Conservation (phyloP, 345 rosid genomes). For the Euphorbia pulcherrima region DNA sequence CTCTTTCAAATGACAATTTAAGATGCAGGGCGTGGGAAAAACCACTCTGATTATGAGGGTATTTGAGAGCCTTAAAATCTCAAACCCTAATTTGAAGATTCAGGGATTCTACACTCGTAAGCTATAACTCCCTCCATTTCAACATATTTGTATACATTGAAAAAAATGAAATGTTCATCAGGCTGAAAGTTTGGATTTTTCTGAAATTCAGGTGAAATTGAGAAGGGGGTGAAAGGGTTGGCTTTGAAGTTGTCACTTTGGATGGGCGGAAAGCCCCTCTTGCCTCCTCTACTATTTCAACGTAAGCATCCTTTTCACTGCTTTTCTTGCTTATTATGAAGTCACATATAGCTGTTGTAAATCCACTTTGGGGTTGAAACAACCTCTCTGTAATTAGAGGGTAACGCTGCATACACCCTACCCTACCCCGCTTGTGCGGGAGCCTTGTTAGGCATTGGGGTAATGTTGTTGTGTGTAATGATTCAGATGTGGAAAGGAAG, state of each 20-base stretch:
- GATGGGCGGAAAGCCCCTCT: constrained; percentile 58
- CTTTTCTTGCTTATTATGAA: too few relatives aligned
- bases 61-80: constrained; percentile 43
- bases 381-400: too few relatives aligned
- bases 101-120: constrained; percentile 66
- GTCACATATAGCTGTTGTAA: too few relatives aligned
- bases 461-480: too few relatives aligned
- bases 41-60: constrained; percentile 59
- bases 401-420: too few relatives aligned
- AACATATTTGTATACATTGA: not conserved
- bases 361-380: too few relatives aligned
- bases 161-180: not conserved
- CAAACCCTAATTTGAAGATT: constrained; percentile 47
- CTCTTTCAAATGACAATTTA: not conserved
- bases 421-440: too few relatives aligned
- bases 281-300: constrained; percentile 45
- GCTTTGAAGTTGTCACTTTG: constrained; percentile 56
- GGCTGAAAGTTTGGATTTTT: not conserved
- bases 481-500: too few relatives aligned
- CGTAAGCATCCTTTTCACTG: constrained; percentile 26
- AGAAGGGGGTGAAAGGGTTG: constrained; percentile 55
- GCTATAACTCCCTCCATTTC: not conserved
- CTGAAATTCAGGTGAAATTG: constrained; percentile 39
- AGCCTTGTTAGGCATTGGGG: too few relatives aligned
- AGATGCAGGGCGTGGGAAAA: constrained; percentile 65